Base-by-base conservation (phyloP, 257 asterid species). In the Salvia splendens region DNA sequence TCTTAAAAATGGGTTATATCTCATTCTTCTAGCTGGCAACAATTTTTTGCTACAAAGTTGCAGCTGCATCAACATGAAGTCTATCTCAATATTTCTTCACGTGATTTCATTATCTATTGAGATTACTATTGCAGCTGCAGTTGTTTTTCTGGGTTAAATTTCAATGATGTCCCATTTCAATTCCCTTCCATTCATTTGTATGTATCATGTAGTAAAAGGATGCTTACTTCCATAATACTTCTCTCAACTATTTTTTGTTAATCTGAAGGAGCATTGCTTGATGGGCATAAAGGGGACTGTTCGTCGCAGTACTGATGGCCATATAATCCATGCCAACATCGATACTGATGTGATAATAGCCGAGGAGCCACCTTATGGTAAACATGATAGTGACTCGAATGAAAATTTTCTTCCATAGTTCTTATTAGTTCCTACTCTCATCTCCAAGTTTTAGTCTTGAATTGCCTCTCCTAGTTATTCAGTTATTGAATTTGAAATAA, bases 241-340 rank as follows among this genome's bases (percentile, higher is more conserved):
- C 50, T 54, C 70, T 66, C 41, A 74, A 35, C 57, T 50, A 69
- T 43, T n/a, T 47, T 73, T 76, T 50, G 33, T 76, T 74, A 48
- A 68, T 64, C 41, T 75, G 73, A 75, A 92, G 99, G 99, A 94
- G 81, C 97, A 94, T 68, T 94, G 96, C 84, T 78, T 94, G 80
- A 88, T 94, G 97, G 99, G 97, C 42, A 91, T 94, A 74, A 94
- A 88, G 77, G 97, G 99, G 75, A 94, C 97, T 40, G 97, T 94
- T 20, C 96, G 99, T 61, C 97, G 96, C 81, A 91, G 97, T 85
- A 85, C 96, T 43, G 99, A 94, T 77, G 97, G 96, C 47, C 99
- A 94, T 86, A 91, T 94, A 72, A 91, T 94, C 71, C 99, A 94
- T 83, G 96, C 99, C 78, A 94, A 94, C 89, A 94, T 94, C 71